phyloP scores from a whole-genome alignment of 352 stramenopile genomes.

The Phytophthora syringae region DNA sequence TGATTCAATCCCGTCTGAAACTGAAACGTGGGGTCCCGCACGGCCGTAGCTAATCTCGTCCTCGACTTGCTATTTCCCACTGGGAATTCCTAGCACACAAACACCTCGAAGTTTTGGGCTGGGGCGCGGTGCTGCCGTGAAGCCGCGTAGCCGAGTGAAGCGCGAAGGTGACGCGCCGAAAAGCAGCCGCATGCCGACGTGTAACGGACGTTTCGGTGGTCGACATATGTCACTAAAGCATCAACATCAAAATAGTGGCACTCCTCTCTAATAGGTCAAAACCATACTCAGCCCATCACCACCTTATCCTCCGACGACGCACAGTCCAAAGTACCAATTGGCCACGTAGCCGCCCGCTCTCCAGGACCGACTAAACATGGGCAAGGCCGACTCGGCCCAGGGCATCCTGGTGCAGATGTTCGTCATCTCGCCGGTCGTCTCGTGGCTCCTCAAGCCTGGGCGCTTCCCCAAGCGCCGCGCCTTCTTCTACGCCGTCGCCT shows the following conservation, averaged over 20 bases:
- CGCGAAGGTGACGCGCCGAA: not conserved
- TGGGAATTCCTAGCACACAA: no score
- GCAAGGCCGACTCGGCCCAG: slow-evolving; percentile 65
- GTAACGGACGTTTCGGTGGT: slow-evolving; percentile 27
- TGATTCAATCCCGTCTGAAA: no score
- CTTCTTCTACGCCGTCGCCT: slow-evolving; percentile 95
- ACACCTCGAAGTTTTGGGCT: no score
- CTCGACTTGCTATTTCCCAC: not conserved
- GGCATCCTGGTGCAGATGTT: slow-evolving; percentile 77
- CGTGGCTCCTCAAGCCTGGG: slow-evolving; percentile 95
- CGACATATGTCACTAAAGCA: not conserved
- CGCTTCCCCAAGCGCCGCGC: slow-evolving; percentile 93
- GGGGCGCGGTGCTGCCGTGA: no score
- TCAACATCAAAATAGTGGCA: not conserved
- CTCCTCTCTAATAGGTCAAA: slow-evolving; percentile 1
- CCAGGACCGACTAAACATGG: slow-evolving; percentile 30
- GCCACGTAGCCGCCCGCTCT: slow-evolving; percentile 18
- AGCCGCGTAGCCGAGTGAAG: no score
- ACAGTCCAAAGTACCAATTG: slow-evolving; percentile 11
- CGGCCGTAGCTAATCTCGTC: not conserved
- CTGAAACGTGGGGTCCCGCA: not conserved
- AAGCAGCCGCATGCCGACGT: no score
- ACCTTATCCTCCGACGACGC: not conserved
- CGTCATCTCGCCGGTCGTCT: slow-evolving; percentile 89
- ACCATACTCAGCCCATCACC: slow-evolving; percentile 25